Evolutionary conservation across 2,329 filamentous ascomycete genomes (phyloP), one percentile per base, ranked within the genome.

Genomic region (Curvularia verruculosa): DNA sequence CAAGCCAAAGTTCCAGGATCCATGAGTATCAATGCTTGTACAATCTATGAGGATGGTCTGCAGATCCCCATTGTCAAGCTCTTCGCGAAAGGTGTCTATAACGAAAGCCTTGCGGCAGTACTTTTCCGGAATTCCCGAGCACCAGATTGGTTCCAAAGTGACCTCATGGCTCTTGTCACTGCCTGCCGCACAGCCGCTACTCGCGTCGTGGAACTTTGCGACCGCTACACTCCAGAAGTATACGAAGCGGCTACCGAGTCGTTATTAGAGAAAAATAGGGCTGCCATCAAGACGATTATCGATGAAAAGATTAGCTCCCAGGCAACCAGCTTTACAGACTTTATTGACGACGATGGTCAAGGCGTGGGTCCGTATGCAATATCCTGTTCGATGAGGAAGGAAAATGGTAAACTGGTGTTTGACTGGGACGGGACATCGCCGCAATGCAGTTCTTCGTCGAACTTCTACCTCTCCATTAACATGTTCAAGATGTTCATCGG

Each of bases 401-500:
- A 75, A 12, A 75, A 74, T 9, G 73, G 78, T 21, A 78, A 79
- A 15, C 71, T 83, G 1, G 66, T 73, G 0, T 83, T 82, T 60
- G 81, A 83, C 67, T 83, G 81, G 78, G 74, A 75, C 40, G 81
- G 81, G 9, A 82, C 80, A 1, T 78, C 77, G 1, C 80, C 80
- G 0, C 81, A 83, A 59, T 80, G 78, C 9, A 74, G 77, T 53
- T 76, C 74, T 1, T 75, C 76, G 12, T 80, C 82, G 71, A 83
- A 83, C 62, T 83, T 79, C 52, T 82, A 80, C 58, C 74, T 83
- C 2, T 81, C 77, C 0, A 75, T 78, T 18, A 81, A 78, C 19
- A 79, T 81, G 79, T 83, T 83, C 71, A 81, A 80, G 52, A 82
- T 83, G 77, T 82, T 82, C 58, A 78, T 83, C 41, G 80, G 79